Conservation (phyloP, 495 filamentous ascomycete genomes). For the Penicillium psychrofluorescens region DNA sequence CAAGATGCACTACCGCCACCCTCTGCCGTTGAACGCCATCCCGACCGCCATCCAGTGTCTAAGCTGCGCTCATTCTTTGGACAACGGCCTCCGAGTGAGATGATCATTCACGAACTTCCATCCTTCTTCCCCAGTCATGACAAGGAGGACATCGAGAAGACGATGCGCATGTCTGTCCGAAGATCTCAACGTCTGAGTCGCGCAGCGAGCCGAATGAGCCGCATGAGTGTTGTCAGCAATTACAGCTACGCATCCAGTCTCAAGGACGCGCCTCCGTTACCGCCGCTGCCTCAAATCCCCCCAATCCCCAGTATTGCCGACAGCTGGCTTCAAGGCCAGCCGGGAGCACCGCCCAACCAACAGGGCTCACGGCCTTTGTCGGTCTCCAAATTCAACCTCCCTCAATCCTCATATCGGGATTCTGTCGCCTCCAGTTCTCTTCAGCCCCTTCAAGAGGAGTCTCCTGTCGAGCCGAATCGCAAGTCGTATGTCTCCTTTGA, state of each 20-base stretch:
- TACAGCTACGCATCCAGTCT: constrained; percentile 86
- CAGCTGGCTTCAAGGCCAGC: constrained; percentile 70
- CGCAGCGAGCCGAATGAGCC: constrained; percentile 86
- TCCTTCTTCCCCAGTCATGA: constrained; percentile 97
- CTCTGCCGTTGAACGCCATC: constrained; percentile 4
- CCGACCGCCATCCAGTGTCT: constrained; percentile 43
- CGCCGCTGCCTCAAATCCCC: constrained; percentile 48
- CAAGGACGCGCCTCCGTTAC: constrained; percentile 49
- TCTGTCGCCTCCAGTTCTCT: constrained; percentile 83
- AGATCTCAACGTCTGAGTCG: constrained; percentile 85
- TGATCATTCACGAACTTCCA: constrained; percentile 91
- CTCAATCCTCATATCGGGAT: constrained; percentile 64
- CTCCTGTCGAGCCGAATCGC: constrained; percentile 78
- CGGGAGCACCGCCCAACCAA: constrained; percentile 24
- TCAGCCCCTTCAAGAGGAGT: constrained; percentile 86
- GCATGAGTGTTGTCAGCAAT: constrained; percentile 90
- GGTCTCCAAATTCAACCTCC: constrained; percentile 50
- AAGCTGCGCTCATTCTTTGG: constrained; percentile 77
- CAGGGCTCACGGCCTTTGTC: constrained; percentile 54
- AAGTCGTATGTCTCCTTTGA: constrained; percentile 97
- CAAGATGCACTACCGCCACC: constrained; percentile 29
- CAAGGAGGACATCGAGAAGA: constrained; percentile 86
- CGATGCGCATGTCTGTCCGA: constrained; percentile 48
- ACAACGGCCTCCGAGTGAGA: constrained; percentile 84
- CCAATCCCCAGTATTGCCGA: constrained; percentile 96